Base-by-base conservation (phyloP, 2,329 filamentous ascomycete genomes). In the Chalaropsis thielavioides region DNA sequence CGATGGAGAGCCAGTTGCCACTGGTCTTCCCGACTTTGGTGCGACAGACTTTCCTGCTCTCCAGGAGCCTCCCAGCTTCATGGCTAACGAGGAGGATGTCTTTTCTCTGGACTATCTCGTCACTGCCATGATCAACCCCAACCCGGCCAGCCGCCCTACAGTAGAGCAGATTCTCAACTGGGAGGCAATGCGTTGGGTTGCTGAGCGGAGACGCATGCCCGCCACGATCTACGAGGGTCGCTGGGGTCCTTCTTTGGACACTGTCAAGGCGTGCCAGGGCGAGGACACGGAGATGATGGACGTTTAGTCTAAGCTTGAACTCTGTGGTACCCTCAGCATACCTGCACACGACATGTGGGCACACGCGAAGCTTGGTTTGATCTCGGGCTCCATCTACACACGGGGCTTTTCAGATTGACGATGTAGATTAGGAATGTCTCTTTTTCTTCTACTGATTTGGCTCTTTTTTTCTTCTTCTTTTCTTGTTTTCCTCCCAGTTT, bases 171-270 rank as follows among this genome's bases (percentile, higher is more conserved):
- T 99, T 11, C 81, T 96, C 59, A 76, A 82, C 58, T 82, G 86
- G 0, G 84, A 86, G 61, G 90, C 90, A 27, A 81, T 96, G 63
- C 82, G 81, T 68, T 99, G 94, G 89, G 87, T 95, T 40, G 82
- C 85, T 64, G 77, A 79, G 62, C 85, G 91, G 68, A 85, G 91
- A 64, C 85, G 88, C 64, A 89, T 91, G 11, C 89, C 91, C 56
- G 94, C 94, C n/a, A 96, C 91, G 0, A 86, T 99, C 63, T 99
- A 89, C 70, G 94, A 99, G 76, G 94, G 94, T 68, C 94, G 90
- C 73, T 99, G 92, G 88, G 94, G 94, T 3, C 92, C 92, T 40
- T 86, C 78, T n/a, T 17, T 60, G 3, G 38, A 67, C 27, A 60
- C 41, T 8, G 43, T 54, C 4, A 40, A 56, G 49, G 15, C 58